A percentile compares a stretch with the other conserved stretches of the same genome.
phyloP scores from a whole-genome alignment of 371 early-diverging fungal species.

The Mortierella sp. region DNA sequence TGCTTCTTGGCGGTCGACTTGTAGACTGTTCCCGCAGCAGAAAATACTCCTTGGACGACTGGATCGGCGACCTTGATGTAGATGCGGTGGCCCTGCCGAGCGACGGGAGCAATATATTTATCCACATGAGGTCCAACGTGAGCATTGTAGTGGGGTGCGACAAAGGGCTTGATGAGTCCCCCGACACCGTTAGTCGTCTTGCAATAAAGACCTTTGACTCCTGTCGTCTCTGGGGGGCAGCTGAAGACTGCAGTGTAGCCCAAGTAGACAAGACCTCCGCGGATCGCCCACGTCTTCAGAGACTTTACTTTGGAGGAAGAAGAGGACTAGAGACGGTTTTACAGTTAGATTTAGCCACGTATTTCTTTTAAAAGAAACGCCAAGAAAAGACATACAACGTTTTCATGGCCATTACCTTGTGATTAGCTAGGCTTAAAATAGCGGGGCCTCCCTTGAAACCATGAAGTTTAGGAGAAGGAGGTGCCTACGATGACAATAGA shows the following conservation, averaged over 20 bases:
- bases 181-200: slow-evolving; percentile 49
- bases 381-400: neutral
- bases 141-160: slow-evolving; percentile 45
- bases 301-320: slow-evolving; percentile 26
- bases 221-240: slow-evolving; percentile 39
- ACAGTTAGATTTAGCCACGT: neutral
- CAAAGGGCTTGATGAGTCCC: slow-evolving; percentile 37
- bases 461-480: slow-evolving; percentile 55
- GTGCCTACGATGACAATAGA: slow-evolving; percentile 14
- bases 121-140: slow-evolving; percentile 54
- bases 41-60: slow-evolving; percentile 39
- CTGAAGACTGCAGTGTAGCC: slow-evolving; percentile 52
- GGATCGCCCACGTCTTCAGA: slow-evolving; percentile 47
- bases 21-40: slow-evolving; percentile 40
- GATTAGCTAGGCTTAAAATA: slow-evolving; percentile 33
- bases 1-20: slow-evolving; percentile 51
- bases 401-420: slow-evolving; percentile 16
- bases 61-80: slow-evolving; percentile 52
- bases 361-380: neutral
- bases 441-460: slow-evolving; percentile 56
- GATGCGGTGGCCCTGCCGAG: slow-evolving; percentile 34
- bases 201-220: slow-evolving; percentile 47
- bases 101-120: slow-evolving; percentile 41
- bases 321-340: slow-evolving; percentile 4
- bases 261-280: slow-evolving; percentile 47